phyloP scores from a whole-genome alignment of 1,284 basidiomycete genomes.

The Stereum hirsutum region DNA sequence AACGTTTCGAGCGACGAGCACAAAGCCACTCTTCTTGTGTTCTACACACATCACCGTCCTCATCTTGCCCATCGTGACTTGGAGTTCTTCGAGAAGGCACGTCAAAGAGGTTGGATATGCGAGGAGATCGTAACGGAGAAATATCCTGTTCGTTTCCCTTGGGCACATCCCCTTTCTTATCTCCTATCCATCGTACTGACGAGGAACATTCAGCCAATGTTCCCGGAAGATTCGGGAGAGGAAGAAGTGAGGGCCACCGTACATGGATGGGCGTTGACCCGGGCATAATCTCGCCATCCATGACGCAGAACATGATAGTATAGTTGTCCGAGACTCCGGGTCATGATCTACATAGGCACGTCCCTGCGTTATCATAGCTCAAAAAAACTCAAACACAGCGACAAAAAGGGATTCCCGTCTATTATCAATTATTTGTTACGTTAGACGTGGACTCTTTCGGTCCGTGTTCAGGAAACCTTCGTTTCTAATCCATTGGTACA shows the following conservation, averaged over 20 bases:
- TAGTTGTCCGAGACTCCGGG: too few relatives aligned
- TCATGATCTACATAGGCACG: too few relatives aligned
- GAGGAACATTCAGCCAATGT: constrained; percentile 83
- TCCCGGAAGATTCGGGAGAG: constrained; percentile 77
- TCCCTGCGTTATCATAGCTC: too few relatives aligned
- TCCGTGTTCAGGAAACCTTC: too few relatives aligned
- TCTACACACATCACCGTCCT: constrained; percentile 89
- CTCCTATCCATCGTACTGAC: too few relatives aligned
- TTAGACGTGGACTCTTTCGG: too few relatives aligned
- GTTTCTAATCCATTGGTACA: too few relatives aligned
- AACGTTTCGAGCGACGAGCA: constrained; percentile 9
- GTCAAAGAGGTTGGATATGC: constrained; percentile 64
- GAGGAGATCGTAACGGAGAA: constrained; percentile 63
- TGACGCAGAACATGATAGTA: too few relatives aligned
- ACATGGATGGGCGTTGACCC: constrained; percentile 64
- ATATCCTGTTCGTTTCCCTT: constrained; percentile 39
- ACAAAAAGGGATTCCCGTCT: too few relatives aligned
- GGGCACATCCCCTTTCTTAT: neutral
- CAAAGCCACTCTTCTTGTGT: constrained; percentile 68
- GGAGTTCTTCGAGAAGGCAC: constrained; percentile 73
- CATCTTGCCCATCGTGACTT: constrained; percentile 81
- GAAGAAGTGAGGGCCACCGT: constrained; percentile 65
- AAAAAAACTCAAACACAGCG: too few relatives aligned
- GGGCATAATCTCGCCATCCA: too few relatives aligned
- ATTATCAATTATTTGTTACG: too few relatives aligned